phyloP scores from a whole-genome alignment of 768 basidiomycete genomes.

The Boletus edulis region DNA sequence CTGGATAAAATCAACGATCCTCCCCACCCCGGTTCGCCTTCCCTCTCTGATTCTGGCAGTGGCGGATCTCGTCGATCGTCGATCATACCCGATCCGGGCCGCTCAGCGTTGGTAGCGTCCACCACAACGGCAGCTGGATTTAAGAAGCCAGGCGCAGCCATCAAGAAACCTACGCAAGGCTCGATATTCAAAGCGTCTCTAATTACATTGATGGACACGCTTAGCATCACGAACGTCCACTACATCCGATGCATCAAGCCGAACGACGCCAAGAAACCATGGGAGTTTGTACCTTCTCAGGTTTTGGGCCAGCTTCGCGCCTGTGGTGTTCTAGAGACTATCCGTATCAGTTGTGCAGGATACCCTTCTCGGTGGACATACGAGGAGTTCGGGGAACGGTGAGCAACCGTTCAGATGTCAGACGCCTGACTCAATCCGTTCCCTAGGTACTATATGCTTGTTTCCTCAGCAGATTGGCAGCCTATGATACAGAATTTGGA shows the following conservation, averaged over 20 bases:
- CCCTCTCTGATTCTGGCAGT: slow-evolving; percentile 75
- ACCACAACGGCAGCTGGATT: slow-evolving; percentile 37
- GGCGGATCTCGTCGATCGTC: slow-evolving; percentile 78
- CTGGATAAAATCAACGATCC: slow-evolving; percentile 47
- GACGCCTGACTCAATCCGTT: slow-evolving; percentile 18
- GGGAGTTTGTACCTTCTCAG: slow-evolving; percentile 96
- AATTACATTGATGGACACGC: slow-evolving; percentile 93
- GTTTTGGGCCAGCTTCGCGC: slow-evolving; percentile 93
- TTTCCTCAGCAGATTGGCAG: slow-evolving; percentile 82
- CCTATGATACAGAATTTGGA: slow-evolving; percentile 82
- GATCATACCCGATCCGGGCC: slow-evolving; percentile 84
- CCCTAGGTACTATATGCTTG: slow-evolving; percentile 93
- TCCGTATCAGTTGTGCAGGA: slow-evolving; percentile 97
- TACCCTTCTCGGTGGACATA: slow-evolving; percentile 99
- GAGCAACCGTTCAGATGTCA: slow-evolving; percentile 25
- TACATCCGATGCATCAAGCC: slow-evolving; percentile 99
- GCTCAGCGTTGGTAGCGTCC: slow-evolving; percentile 64
- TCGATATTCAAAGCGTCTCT: slow-evolving; percentile 98
- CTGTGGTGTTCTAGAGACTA: slow-evolving; percentile 98
- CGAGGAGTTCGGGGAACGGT: slow-evolving; percentile 98
- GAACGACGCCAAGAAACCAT: slow-evolving; percentile 93
- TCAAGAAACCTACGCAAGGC: slow-evolving; percentile 94
- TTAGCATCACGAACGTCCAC: slow-evolving; percentile 96
- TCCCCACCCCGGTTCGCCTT: slow-evolving; percentile 71
- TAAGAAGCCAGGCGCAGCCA: slow-evolving; percentile 65